These are phyloP conservation scores for Hagleromyces aurorensis DNA, from an alignment of 805 yeast species.

Conservation along the genomic window DNA sequence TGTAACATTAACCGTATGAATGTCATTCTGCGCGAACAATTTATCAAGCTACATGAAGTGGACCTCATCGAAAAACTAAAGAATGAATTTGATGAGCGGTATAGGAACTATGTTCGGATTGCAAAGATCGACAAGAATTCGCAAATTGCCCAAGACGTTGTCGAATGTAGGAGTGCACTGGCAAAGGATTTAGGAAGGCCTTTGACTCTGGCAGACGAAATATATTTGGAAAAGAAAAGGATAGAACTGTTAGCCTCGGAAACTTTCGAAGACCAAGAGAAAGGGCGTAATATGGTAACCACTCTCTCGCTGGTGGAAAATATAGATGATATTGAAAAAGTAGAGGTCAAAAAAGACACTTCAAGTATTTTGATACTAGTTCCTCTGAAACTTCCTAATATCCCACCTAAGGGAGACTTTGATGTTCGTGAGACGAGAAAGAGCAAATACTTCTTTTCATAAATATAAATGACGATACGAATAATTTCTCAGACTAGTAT, in stretches of 20 bases:
- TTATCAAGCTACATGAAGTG: conserved; percentile 66
- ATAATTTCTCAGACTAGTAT: no score
- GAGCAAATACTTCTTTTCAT: conserved; percentile 71
- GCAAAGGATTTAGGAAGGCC: conserved; percentile 44
- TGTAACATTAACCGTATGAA: conserved; percentile 70
- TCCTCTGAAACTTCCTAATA: conserved; percentile 61
- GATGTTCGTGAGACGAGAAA: conserved; percentile 66
- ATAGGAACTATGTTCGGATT: conserved; percentile 59
- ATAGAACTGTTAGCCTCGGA: conserved; percentile 44
- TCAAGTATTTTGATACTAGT: conserved; percentile 37
- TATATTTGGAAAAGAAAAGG: conserved; percentile 61
- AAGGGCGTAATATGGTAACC: conserved; percentile 54
- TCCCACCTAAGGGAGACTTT: conserved; percentile 77
- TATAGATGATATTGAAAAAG: conserved; percentile 20
- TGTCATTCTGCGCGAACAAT: conserved; percentile 60
- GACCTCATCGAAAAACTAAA: conserved; percentile 64
- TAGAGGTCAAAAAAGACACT: conserved; percentile 19
- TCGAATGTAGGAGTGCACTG: conserved; percentile 41
- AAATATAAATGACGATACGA: conserved; percentile 1
- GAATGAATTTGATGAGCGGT: conserved; percentile 75
- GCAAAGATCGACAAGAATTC: conserved; percentile 46
- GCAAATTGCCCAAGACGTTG: conserved; percentile 43
- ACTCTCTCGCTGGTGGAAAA: conserved; percentile 52
- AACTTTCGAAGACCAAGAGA: conserved; percentile 39
- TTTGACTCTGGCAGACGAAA: conserved; percentile 63